Evolutionary conservation across 2,329 filamentous ascomycete species (phyloP).

Genomic region (Coniochaeta ligniaria): DNA sequence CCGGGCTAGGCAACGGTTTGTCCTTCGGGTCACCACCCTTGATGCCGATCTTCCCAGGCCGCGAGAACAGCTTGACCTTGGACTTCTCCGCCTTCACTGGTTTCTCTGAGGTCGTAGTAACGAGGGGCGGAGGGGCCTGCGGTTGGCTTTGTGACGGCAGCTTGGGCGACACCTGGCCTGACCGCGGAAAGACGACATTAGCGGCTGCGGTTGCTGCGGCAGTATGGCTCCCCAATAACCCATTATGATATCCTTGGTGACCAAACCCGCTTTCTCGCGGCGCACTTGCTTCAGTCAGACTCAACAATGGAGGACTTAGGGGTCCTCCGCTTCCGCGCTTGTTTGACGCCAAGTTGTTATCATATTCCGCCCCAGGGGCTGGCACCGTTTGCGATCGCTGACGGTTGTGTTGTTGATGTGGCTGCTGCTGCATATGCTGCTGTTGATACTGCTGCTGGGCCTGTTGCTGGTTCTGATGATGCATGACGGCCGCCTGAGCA

Average conservation of each 20-base stretch:
- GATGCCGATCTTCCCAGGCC: slow-evolving; percentile 67
- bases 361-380: slow-evolving; percentile 39
- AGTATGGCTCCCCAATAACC: slow-evolving; percentile 50
- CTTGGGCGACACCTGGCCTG: slow-evolving; percentile 44
- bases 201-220: slow-evolving; percentile 65
- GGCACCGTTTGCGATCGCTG: slow-evolving; percentile 72
- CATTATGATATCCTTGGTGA: slow-evolving; percentile 50
- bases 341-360: slow-evolving; percentile 15
- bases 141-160: slow-evolving; percentile 24
- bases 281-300: slow-evolving; percentile 57
- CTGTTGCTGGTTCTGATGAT: slow-evolving; percentile 23
- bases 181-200: slow-evolving; percentile 66
- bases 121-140: slow-evolving; percentile 29
- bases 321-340: slow-evolving; percentile 41
- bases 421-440: slow-evolving; percentile 30
- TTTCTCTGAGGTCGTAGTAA: slow-evolving; percentile 46
- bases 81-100: slow-evolving; percentile 58
- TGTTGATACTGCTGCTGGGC: slow-evolving; percentile 36
- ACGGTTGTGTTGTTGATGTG: slow-evolving; percentile 40
- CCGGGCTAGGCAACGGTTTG: slow-evolving; percentile 64
- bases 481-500: slow-evolving; percentile 67
- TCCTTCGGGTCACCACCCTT: slow-evolving; percentile 60
- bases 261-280: slow-evolving; percentile 50
- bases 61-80: slow-evolving; percentile 76
- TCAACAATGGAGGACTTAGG: slow-evolving; percentile 54